These are phyloP conservation scores for Capronia epimyces DNA, from an alignment of 2,329 filamentous ascomycete species.

Conservation along the genomic window DNA sequence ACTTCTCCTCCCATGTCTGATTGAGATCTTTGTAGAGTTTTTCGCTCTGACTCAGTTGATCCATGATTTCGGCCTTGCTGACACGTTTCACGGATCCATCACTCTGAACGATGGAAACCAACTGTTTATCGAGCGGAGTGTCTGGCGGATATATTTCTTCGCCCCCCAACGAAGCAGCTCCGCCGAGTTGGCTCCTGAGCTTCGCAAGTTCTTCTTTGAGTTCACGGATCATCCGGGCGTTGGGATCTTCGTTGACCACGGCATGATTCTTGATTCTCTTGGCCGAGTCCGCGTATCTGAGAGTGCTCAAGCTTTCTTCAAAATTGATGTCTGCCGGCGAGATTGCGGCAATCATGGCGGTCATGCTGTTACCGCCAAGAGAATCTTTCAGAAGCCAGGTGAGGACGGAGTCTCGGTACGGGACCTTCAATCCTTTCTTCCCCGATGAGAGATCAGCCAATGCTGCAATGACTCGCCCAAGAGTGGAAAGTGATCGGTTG, in stretches of 20 bases:
- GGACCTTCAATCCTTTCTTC: slow-evolving; percentile 76
- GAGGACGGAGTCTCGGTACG: slow-evolving; percentile 92
- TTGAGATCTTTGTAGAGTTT: slow-evolving; percentile 94
- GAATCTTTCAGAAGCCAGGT: slow-evolving; percentile 98
- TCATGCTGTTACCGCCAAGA: slow-evolving; percentile 96
- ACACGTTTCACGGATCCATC: slow-evolving; percentile 91
- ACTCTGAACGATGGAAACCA: slow-evolving; percentile 82
- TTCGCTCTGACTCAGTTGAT: slow-evolving; percentile 92
- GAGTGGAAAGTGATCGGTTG: slow-evolving; percentile 90
- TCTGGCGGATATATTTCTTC: slow-evolving; percentile 88
- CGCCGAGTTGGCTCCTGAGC: slow-evolving; percentile 76
- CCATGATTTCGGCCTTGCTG: slow-evolving; percentile 95
- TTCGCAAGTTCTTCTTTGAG: slow-evolving; percentile 89
- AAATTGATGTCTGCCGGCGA: slow-evolving; percentile 99
- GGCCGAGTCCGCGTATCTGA: slow-evolving; percentile 93
- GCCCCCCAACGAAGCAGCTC: slow-evolving; percentile 42
- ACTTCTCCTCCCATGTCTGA: slow-evolving; percentile 97
- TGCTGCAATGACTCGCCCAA: slow-evolving; percentile 94
- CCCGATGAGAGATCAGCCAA: slow-evolving; percentile 83
- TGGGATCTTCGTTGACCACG: slow-evolving; percentile 97
- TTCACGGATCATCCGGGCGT: slow-evolving; percentile 97
- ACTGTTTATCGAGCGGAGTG: slow-evolving; percentile 89
- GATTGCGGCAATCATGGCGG: slow-evolving; percentile 98
- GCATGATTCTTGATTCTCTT: slow-evolving; percentile 99
- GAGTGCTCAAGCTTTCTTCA: slow-evolving; percentile 90